Evolutionary conservation across 371 early-diverging fungal species (phyloP), one percentile per base, ranked within the genome.

Genomic region (Mucor irregularis): DNA sequence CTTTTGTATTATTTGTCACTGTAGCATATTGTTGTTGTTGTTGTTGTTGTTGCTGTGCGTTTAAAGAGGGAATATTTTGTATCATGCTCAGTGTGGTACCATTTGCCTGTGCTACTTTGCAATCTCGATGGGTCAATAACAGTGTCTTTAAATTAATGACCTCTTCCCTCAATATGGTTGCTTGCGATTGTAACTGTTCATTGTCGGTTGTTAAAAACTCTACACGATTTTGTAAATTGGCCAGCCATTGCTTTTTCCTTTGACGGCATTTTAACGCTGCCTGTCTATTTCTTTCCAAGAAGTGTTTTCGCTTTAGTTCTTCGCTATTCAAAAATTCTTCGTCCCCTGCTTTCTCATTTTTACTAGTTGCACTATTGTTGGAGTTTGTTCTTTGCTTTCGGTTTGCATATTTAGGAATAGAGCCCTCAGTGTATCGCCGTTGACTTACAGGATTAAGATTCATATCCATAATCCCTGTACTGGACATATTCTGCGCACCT

Each of bases 181-280:
- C 81, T 55, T 92, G 89, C 6, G 64, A 59, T 45, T 86, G 83
- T 30, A 92, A 62, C 25, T 77, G 76, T 59, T 90, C 90, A 58
- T 92, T 92, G 46, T 92, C 91, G 3, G 58, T 64, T 0, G 86
- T 68, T 53, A 90, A 64, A 40, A 68, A 80, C 49, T 90, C 92
- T 6, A 92, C 89, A 38, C 86, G 87, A 30, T 71, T 71, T 51
- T 94, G 92, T 49, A 94, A 74, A 30, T 87, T 82, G 43, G 81
- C 78, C 21, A 92, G 73, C 87, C 90, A 90, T 58, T 90, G 87
- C 69, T 92, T 92, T 70, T 94, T 94, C 61, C 92, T 88, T 66
- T 90, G 92, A 26, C 94, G 83, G 62, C 94, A 94, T 61, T 92
- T 92, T 13, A 91, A 81, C 1, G 94, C 94, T 6, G 94, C 94